Evolutionary conservation across 768 basidiomycete genomes (phyloP), one percentile per base, ranked within the genome.

Genomic region (Phlegmacium glaucopus): DNA sequence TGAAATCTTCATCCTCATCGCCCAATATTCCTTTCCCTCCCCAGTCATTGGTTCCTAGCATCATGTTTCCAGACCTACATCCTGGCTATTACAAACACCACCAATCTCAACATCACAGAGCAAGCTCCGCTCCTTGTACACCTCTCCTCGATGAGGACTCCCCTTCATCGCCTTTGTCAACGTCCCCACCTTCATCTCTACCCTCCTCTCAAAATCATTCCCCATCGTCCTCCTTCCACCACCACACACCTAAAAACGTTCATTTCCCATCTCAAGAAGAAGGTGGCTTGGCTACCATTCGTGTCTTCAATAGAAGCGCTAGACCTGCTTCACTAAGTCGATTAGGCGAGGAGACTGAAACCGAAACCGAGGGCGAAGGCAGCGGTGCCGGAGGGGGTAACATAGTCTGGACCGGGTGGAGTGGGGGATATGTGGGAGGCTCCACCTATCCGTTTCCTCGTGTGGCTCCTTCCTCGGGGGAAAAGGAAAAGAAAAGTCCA

Each of bases 221-320:
- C 49, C 29, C 54, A 46, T 55, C 36, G 35, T 38, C 48, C 53
- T 61, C 71, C 57, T 53, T 71, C 7, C 57, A 22, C 60, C 65
- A 83, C 81, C n/a, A 79, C 76, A 70, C 45, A 10, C 80, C 78
- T 1, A 95, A 95, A 71, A 86, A 82, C 43, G 94, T 97, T 0
- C 94, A 94, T 61, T 98, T 97, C 57, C 87, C 91, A 10, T 74
- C 80, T 0, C 74, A 78, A 41, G 72, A 79, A 49, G 76, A 78
- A 37, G 74, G 76, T n/a, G 78, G 69, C 1, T 71, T 89, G 17
- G 80, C 79, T 26, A 80, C 77, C 2, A 75, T 90, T 36, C 70
- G 78, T 12, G 50, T 89, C 7, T 90, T 79, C 67, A 78, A 63
- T 57, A 81, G 77, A 57, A 80, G 72, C 46, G 94, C 82, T 44